These are phyloP conservation scores for Aphanomyces stellatus DNA, from an alignment of 352 stramenopile species.

Conservation along the genomic window DNA sequence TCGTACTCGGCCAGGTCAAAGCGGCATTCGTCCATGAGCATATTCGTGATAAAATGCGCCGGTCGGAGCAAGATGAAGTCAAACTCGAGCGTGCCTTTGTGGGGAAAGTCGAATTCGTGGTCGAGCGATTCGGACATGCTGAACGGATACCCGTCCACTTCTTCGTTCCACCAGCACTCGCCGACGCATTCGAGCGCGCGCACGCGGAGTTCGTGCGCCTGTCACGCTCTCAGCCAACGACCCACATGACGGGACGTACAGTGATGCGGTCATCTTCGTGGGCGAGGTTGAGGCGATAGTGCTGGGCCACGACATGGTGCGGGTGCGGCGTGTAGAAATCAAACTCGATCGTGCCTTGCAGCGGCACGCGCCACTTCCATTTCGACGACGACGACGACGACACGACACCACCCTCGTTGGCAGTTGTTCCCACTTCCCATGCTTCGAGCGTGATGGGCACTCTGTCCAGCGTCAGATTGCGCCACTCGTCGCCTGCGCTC, in stretches of 20 bases:
- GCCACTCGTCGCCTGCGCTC: neutral
- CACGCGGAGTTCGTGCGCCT: conserved; percentile 14
- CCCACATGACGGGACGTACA: neutral
- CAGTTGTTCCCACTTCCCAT: neutral
- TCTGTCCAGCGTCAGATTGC: conserved; percentile 9
- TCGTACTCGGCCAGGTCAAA: conserved; percentile 6
- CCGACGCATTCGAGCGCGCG: conserved; percentile 5
- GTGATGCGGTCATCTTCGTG: neutral
- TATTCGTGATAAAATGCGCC: conserved; percentile 8
- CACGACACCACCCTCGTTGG: too few relatives aligned
- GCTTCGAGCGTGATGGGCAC: neutral
- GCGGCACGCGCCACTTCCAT: conserved; percentile 19
- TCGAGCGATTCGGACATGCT: neutral
- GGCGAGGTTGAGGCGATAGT: conserved; percentile 13
- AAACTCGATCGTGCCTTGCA: conserved; percentile 14
- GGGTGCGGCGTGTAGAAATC: conserved; percentile 16
- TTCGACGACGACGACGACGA: neutral
- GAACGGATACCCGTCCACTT: conserved; percentile 19
- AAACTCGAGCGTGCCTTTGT: conserved; percentile 2
- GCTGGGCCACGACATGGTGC: conserved; percentile 13
- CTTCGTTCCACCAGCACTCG: conserved; percentile 21
- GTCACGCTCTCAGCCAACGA: neutral
- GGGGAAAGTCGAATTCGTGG: conserved; percentile 12
- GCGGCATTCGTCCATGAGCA: neutral
- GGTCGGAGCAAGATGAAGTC: conserved; percentile 17